A percentile compares a stretch with the other conserved stretches of the same genome.
These are phyloP conservation scores for Tubosaeta sp. DNA, from an alignment of 768 basidiomycete species.

Conservation along the genomic window DNA sequence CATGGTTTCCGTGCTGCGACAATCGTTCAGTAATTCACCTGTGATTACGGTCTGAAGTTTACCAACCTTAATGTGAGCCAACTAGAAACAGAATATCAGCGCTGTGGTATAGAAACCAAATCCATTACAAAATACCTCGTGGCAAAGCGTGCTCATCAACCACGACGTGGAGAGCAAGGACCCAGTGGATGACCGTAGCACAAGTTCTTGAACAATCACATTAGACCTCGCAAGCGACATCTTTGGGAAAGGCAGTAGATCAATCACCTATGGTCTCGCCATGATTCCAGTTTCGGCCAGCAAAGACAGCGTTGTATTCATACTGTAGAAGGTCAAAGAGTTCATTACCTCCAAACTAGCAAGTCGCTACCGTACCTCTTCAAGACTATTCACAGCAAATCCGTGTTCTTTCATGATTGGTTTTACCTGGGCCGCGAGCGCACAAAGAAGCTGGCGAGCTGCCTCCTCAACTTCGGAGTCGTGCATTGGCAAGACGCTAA, in stretches of 20 bases:
- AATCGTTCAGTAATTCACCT: not conserved
- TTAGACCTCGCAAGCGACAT: not conserved
- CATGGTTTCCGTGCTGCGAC: constrained; percentile 75
- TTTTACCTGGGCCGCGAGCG: constrained; percentile 77
- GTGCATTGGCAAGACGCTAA: constrained; percentile 47
- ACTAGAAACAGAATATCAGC: constrained; percentile 35
- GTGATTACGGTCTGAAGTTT: not conserved
- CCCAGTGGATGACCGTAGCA: constrained; percentile 59
- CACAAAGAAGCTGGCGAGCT: constrained; percentile 67
- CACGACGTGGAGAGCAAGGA: constrained; percentile 58
- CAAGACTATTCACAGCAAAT: constrained; percentile 70
- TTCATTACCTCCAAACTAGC: not conserved
- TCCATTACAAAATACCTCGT: constrained; percentile 53
- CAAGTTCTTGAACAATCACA: constrained; percentile 53
- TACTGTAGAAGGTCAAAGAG: constrained; percentile 43
- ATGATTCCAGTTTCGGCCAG: constrained; percentile 80
- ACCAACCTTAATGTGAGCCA: constrained; percentile 76
- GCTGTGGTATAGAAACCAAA: constrained; percentile 3
- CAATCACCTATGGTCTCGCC: constrained; percentile 70
- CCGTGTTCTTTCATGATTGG: constrained; percentile 82
- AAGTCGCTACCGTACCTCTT: constrained; percentile 52
- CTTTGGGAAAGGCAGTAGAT: not conserved
- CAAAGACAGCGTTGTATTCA: constrained; percentile 72
- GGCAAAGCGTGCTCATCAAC: constrained; percentile 76
- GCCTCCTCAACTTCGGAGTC: constrained; percentile 50